Percentiles rank a stretch among this genome's conserved stretches.
phyloP scores from a whole-genome alignment of 768 basidiomycete species.

The Xerocomus spinulosus region DNA sequence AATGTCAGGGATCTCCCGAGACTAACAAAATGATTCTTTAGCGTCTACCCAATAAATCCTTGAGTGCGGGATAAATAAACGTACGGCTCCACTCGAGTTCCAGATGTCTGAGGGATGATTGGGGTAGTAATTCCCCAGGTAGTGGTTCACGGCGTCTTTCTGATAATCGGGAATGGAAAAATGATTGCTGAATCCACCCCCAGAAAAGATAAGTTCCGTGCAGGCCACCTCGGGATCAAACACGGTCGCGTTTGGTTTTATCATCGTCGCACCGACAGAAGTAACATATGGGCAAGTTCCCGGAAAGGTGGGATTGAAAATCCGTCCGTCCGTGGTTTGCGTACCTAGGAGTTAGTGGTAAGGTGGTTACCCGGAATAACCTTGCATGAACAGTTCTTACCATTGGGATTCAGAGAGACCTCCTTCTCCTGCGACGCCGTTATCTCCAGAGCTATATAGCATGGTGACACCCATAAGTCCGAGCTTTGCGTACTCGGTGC shows the following conservation, averaged over 20 bases:
- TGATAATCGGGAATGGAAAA: conserved; percentile 41
- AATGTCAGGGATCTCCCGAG: conserved; percentile 35
- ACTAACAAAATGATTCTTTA: conserved; percentile 30
- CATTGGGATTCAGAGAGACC: conserved; percentile 32
- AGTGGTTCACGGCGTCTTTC: conserved; percentile 29
- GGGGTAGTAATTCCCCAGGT: conserved; percentile 26
- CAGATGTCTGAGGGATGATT: conserved; percentile 18
- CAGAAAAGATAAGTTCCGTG: conserved; percentile 24
- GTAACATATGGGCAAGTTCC: conserved; percentile 39
- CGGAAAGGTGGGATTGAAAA: conserved; percentile 43
- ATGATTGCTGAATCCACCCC: conserved; percentile 37
- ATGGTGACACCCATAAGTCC: conserved; percentile 36
- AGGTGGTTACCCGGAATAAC: background rate
- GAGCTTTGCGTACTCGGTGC: conserved; percentile 45
- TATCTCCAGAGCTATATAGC: conserved; percentile 31
- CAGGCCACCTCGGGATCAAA: conserved; percentile 20
- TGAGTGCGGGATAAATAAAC: conserved; percentile 11
- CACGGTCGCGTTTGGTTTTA: conserved; percentile 31
- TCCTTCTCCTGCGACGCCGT: conserved; percentile 30
- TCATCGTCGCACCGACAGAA: conserved; percentile 45
- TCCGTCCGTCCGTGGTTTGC: conserved; percentile 19
- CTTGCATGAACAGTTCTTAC: no score
- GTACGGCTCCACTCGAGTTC: conserved; percentile 20
- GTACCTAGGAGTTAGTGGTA: conserved; percentile 15
- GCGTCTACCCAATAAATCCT: conserved; percentile 15